Conservation (phyloP, 305 asterid genomes). For the Stenogyne calaminthoides region DNA sequence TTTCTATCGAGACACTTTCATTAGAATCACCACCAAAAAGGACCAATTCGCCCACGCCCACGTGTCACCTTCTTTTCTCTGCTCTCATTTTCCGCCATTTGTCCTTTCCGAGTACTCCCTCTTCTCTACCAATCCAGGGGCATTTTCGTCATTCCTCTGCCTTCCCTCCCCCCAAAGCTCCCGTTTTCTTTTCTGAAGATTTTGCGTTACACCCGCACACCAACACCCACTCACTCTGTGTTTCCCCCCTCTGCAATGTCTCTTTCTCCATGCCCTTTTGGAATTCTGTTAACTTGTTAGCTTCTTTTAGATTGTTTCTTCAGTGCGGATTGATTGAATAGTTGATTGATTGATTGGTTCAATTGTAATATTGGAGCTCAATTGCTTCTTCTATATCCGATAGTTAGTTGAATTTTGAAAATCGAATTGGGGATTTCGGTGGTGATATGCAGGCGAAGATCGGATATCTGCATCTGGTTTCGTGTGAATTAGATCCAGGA, state of each 20-base stretch:
- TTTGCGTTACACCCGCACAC: constrained; percentile 16
- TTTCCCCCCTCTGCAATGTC: constrained; percentile 22
- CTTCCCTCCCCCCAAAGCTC: background rate
- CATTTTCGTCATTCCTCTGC: constrained; percentile 37
- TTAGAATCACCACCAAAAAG: constrained; percentile 47
- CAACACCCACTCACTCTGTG: background rate
- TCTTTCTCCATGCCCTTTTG: background rate
- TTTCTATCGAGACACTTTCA: constrained; percentile 30
- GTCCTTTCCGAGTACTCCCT: constrained; percentile 42
- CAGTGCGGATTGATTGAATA: constrained; percentile 23
- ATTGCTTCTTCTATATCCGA: background rate
- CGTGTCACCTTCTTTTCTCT: constrained; percentile 55
- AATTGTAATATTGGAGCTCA: constrained; percentile 3
- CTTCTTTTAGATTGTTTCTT: constrained; percentile 6
- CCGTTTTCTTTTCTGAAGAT: constrained; percentile 24
- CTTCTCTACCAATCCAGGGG: constrained; percentile 13
- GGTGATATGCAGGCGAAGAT: constrained; percentile 55
- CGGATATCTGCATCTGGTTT: constrained; percentile 42
- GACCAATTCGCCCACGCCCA: constrained; percentile 54
- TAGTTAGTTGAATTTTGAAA: constrained; percentile 7
- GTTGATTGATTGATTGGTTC: background rate
- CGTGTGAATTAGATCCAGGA: constrained; percentile 45
- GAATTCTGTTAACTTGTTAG: background rate
- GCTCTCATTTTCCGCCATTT: constrained; percentile 57
- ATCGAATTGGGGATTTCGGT: constrained; percentile 33